These are phyloP conservation scores for Neofusicoccum laricinum DNA, from an alignment of 2,329 filamentous ascomycete genomes.

Conservation along the genomic window DNA sequence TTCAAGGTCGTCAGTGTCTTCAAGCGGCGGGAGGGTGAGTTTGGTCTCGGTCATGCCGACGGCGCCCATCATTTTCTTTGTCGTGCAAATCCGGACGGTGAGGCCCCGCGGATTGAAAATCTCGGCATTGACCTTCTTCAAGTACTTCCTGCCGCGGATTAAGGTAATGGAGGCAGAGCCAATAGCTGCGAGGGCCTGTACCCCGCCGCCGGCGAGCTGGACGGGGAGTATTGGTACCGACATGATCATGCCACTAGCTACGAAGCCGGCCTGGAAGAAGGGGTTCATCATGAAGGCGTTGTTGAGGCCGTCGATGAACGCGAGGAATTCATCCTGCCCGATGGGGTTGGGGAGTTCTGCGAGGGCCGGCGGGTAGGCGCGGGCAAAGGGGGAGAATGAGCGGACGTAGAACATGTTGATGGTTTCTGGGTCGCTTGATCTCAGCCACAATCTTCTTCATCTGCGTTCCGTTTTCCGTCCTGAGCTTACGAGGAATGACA, in stretches of 20 bases:
- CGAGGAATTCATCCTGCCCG: constrained; percentile 23
- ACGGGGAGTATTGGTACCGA: constrained; percentile 22
- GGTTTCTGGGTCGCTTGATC: neutral
- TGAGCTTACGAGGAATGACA: constrained; percentile 7
- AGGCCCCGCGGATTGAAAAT: constrained; percentile 10
- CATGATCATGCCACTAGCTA: constrained; percentile 22
- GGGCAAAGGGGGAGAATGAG: constrained; percentile 10
- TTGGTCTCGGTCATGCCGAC: neutral
- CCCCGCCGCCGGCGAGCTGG: constrained; percentile 2
- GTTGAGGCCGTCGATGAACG: constrained; percentile 29
- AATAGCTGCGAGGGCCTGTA: constrained; percentile 1
- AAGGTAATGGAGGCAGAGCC: constrained; percentile 4
- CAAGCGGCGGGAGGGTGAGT: constrained; percentile 5
- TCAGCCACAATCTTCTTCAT: neutral
- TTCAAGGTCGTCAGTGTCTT: constrained; percentile 2
- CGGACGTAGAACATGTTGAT: constrained; percentile 16
- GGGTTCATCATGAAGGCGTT: constrained; percentile 27
- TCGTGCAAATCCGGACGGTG: neutral
- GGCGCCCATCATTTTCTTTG: constrained; percentile 9
- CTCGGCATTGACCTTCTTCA: neutral
- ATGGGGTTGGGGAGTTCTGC: constrained; percentile 14
- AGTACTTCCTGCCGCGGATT: neutral
- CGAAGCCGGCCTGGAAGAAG: constrained; percentile 23
- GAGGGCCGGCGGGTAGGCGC: neutral
- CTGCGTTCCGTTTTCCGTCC: neutral